Conservation (phyloP, 768 basidiomycete genomes). For the Galerina sulciceps region DNA sequence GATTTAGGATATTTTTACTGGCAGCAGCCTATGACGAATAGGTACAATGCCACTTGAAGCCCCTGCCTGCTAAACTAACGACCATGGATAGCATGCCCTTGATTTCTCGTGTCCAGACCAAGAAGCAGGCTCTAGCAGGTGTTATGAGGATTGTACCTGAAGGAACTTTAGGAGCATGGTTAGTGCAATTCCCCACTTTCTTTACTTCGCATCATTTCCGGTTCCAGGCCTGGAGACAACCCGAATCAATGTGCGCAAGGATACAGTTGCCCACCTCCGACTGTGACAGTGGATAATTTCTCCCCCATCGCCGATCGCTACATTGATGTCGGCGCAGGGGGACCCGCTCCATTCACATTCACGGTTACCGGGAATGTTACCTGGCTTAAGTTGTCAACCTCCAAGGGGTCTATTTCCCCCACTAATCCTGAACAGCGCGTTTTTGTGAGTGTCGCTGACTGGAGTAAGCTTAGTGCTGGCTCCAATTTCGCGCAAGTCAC, state of each 20-base stretch:
- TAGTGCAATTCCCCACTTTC: slow-evolving; percentile 5
- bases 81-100: slow-evolving; percentile 48
- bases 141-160: slow-evolving; percentile 68
- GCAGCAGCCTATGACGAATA: slow-evolving; percentile 73
- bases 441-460: slow-evolving; percentile 57
- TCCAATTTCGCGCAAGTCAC: slow-evolving; percentile 42
- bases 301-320: slow-evolving; percentile 55
- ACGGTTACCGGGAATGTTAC: slow-evolving; percentile 49
- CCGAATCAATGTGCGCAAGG: slow-evolving; percentile 53
- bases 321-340: slow-evolving; percentile 66
- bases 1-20: slow-evolving; percentile 69
- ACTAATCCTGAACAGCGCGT: slow-evolving; percentile 55
- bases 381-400: slow-evolving; percentile 55
- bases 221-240: slow-evolving; percentile 68
- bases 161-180: slow-evolving; percentile 66
- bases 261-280: slow-evolving; percentile 54
- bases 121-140: slow-evolving; percentile 63
- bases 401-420: slow-evolving; percentile 53
- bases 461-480: slow-evolving; percentile 50
- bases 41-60: slow-evolving; percentile 33
- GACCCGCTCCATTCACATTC: slow-evolving; percentile 61
- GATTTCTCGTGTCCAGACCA: slow-evolving; percentile 53
- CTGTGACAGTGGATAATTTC: slow-evolving; percentile 60
- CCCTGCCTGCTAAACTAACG: too few species aligned
- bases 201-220: neutral